Evolutionary conservation across 768 basidiomycete genomes (phyloP), one percentile per base, ranked within the genome.

Genomic region (Lactarius deliciosus): DNA sequence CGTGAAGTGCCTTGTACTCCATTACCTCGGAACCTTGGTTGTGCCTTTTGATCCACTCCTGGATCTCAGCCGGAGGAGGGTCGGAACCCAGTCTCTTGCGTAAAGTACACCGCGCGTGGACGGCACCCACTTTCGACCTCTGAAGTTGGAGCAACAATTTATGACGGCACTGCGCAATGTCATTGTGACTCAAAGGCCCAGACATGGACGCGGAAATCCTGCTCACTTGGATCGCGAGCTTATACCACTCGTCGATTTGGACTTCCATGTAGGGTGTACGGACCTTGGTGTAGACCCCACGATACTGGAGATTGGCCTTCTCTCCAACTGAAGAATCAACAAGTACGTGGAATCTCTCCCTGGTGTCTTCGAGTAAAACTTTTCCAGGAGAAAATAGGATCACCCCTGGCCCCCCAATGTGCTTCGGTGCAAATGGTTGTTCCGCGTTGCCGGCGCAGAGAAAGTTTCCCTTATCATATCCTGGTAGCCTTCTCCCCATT

Each of bases 391-490:
- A 5, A 18, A 16, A 3, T 22, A 66, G 28, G 0, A 66, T 15
- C 1, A 66, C 11, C 1, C 65, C 65, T 10, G 65, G 25, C 28
- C 54, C 4, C n/a, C 65, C 65, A 11, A 50, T 38, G 8, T 28
- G 11, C 28, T 4, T 9, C 6, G 65, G 61, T 18, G 34, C 55
- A 20, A 32, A 66, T 5, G 61, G 45, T 3, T 66, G 65, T 7
- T n/a, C 9, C 0, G 7, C 7, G 20, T 4, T 5, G 16, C 45
- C 34, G 3, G 54, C 0, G 10, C 30, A 43, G 11, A 61, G 1
- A 7, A 53, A 8, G 22, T 32, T 56, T 20, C 8, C 2, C n/a
- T 2, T 3, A 22, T 47, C 11, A 15, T 16, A n/a, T 9, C 5
- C 57, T 40, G 28, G 30, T 11, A 58, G 36, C 57, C 13, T 58